A percentile compares a stretch with the other conserved stretches of the same genome.
Conservation (phyloP, 441 rosid genomes). For the Arabidopsis lyrata region DNA sequence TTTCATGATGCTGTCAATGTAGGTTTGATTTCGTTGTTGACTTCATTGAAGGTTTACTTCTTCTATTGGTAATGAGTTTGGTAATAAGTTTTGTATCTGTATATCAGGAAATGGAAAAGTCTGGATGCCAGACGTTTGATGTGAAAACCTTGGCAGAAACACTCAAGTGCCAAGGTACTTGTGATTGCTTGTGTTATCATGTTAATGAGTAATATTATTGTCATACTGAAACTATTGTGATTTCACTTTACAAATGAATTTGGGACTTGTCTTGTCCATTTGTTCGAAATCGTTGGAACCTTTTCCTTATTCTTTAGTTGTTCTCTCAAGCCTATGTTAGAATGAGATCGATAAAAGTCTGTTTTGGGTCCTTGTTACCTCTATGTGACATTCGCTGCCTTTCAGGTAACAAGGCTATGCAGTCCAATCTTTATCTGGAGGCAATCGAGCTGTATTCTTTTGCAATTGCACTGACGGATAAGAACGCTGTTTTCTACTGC, state of each 20-base stretch:
- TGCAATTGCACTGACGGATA: conserved; percentile 70
- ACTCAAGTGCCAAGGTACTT: conserved; percentile 76
- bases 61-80: background rate
- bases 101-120: conserved; percentile 79
- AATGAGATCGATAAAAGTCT: background rate
- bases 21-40: conserved; percentile 35
- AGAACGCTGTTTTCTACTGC: conserved; percentile 83
- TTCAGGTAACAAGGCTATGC: conserved; percentile 88
- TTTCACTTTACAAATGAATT: no score
- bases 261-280: background rate
- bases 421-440: conserved; percentile 61
- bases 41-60: conserved; percentile 5
- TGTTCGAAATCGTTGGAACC: background rate
- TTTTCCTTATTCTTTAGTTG: background rate
- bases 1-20: conserved; percentile 80
- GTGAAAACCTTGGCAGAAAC: conserved; percentile 69
- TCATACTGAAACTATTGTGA: background rate
- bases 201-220: background rate
- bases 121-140: conserved; percentile 63
- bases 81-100: conserved; percentile 9
- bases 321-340: background rate
- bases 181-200: conserved; percentile 2
- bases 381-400: conserved; percentile 4
- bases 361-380: background rate
- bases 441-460: conserved; percentile 79